Evolutionary conservation across 2,329 filamentous ascomycete genomes (phyloP), one percentile per base, ranked within the genome.

Genomic region (Eutypella sp.): DNA sequence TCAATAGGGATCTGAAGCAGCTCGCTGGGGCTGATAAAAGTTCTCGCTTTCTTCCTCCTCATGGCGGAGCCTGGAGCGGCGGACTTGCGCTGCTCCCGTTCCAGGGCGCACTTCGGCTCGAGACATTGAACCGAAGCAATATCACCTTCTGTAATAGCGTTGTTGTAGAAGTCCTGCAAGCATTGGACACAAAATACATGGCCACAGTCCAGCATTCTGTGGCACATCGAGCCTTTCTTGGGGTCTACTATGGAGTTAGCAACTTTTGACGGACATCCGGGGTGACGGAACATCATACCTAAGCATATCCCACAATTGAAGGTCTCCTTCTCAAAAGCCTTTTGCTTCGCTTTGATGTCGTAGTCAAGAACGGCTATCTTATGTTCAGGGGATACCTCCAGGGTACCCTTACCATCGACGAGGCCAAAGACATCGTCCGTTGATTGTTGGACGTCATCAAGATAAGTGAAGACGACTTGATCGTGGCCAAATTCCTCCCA

Each of bases 121-220:
- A 95, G 73, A 59, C 93, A 99, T 51, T 84, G 85, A 24, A 99
- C 84, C 7, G 80, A 79, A 41, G 82, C 75, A 16, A 99, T 73
- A 57, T 95, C 85, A 1, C 93, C 93, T 60, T 95, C 88, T 0
- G 74, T 81, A 57, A 99, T 96, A 54, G 89, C 90, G 52, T 82
- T 84, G 55, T 85, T 89, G 74, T 95, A 97, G 56, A 92, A 96
- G 57, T 92, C 89, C 51, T 88, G 85, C 3, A 99, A 73, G 60
- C 93, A 99, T n/a, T 81, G 67, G 16, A 85, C 71, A 65, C 93
- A 99, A 61, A 97, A 99, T 31, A 97, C 89, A 62, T 99, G 92
- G 0, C 81, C 82, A 64, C 93, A 99, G 47, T 85, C 82, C 39
- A 86, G 68, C 75, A 97, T 84, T 36, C 81, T 80, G 68, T 97